phyloP scores from a whole-genome alignment of 2,329 filamentous ascomycete genomes.

The Daldinia sp. region DNA sequence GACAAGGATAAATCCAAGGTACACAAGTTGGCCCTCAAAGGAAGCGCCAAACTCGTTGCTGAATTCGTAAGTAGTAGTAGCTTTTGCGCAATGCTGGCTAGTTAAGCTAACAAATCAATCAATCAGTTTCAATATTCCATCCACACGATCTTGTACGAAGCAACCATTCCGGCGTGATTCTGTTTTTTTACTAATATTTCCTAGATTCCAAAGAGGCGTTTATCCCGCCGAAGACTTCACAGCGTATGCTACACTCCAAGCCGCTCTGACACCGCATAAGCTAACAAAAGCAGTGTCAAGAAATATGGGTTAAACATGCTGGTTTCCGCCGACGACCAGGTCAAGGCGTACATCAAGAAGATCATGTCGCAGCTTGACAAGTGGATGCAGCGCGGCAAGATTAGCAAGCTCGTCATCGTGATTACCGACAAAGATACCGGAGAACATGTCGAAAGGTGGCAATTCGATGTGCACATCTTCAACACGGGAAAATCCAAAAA shows the following conservation, averaged over 20 bases:
- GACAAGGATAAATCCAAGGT: slow-evolving; percentile 86
- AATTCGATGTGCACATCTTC: slow-evolving; percentile 80
- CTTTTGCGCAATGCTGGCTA: not conserved
- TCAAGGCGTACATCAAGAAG: slow-evolving; percentile 99
- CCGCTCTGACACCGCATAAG: not conserved
- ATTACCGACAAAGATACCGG: slow-evolving; percentile 98
- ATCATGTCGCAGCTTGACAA: slow-evolving; percentile 98
- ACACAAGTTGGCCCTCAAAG: slow-evolving; percentile 93
- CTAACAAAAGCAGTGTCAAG: slow-evolving; percentile 72
- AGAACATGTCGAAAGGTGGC: slow-evolving; percentile 96
- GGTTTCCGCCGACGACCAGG: slow-evolving; percentile 95
- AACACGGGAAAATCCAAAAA: slow-evolving; percentile 29
- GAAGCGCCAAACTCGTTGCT: slow-evolving; percentile 85
- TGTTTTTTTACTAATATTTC: not conserved
- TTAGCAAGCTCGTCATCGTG: slow-evolving; percentile 95
- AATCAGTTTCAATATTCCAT: slow-evolving; percentile 94
- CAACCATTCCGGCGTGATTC: not conserved
- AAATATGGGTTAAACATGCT: slow-evolving; percentile 99
- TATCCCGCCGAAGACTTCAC: slow-evolving; percentile 98
- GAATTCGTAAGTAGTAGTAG: slow-evolving; percentile 80
- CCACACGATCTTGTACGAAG: slow-evolving; percentile 87
- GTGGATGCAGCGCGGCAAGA: slow-evolving; percentile 98
- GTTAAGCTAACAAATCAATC: slow-evolving; percentile 10
- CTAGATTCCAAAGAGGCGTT: slow-evolving; percentile 84
- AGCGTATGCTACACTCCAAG: slow-evolving; percentile 68